Conservation (phyloP, 2,329 filamentous ascomycete species). For the Periconia macrospinosa region DNA sequence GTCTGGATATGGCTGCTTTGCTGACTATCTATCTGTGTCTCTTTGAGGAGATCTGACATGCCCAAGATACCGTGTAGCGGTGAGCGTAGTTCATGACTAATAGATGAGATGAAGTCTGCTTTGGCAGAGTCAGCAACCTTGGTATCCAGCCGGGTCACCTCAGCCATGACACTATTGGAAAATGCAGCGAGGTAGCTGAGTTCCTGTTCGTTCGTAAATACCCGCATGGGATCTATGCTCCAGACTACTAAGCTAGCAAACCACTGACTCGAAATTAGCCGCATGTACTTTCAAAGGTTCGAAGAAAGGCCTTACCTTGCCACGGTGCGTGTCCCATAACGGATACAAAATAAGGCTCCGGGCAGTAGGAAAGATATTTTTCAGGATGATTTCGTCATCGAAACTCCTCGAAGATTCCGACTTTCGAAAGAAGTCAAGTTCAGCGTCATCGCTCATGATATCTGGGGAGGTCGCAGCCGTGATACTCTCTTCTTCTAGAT, state of each 20-base stretch:
- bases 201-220: slow-evolving; percentile 42
- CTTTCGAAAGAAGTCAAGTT: slow-evolving; percentile 22
- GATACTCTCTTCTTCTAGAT: slow-evolving; percentile 33
- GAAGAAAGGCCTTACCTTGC: slow-evolving; percentile 13
- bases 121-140: slow-evolving; percentile 51
- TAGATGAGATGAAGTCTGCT: slow-evolving; percentile 61
- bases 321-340: slow-evolving; percentile 43
- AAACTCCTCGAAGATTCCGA: slow-evolving; percentile 32
- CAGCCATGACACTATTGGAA: slow-evolving; percentile 44
- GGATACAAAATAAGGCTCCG: slow-evolving; percentile 43
- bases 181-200: slow-evolving; percentile 43
- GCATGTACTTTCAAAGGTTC: too few species aligned
- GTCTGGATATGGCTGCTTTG: slow-evolving; percentile 47
- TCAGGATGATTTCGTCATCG: slow-evolving; percentile 38
- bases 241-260: slow-evolving; percentile 43
- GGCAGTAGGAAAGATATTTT: slow-evolving; percentile 38
- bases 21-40: slow-evolving; percentile 33
- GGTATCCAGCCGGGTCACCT: slow-evolving; percentile 42
- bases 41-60: slow-evolving; percentile 37
- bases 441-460: slow-evolving; percentile 12
- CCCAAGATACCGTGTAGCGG: slow-evolving; percentile 64
- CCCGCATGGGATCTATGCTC: slow-evolving; percentile 40
- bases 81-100: slow-evolving; percentile 64
- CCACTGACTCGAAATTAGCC: slow-evolving; percentile 17
- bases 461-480: slow-evolving; percentile 1